A percentile compares a stretch with the other conserved stretches of the same genome.
Conservation (phyloP, 202 grass and related monocot genomes). For the Setaria viridis region DNA sequence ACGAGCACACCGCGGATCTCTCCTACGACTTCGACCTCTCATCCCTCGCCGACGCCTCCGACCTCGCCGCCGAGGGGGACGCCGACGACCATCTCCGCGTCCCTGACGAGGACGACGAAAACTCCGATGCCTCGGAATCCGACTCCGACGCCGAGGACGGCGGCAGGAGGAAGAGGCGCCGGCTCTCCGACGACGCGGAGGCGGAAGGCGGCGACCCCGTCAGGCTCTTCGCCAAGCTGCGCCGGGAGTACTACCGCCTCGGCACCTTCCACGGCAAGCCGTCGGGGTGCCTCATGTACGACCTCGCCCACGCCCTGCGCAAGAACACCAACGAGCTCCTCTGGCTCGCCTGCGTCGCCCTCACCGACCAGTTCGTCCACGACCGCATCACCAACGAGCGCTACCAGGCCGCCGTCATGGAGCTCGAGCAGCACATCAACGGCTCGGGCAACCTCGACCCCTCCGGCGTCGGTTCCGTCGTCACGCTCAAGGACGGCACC, state of each 20-base stretch:
- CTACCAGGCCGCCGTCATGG: conserved; percentile 74
- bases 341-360: conserved; percentile 88
- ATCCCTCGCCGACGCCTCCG: conserved; percentile 76
- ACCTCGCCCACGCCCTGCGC: conserved; percentile 76
- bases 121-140: conserved; percentile 43
- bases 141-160: conserved; percentile 59
- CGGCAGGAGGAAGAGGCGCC: conserved; percentile 57
- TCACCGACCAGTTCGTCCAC: conserved; percentile 97
- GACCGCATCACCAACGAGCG: conserved; percentile 95
- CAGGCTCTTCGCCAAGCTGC: conserved; percentile 68
- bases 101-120: conserved; percentile 44
- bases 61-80: conserved; percentile 62
- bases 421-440: conserved; percentile 92
- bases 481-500: conserved; percentile 93
- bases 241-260: conserved; percentile 75
- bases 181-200: conserved; percentile 42
- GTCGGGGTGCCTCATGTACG: conserved; percentile 90
- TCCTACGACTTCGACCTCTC: conserved; percentile 85
- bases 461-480: conserved; percentile 46
- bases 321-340: conserved; percentile 88
- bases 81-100: conserved; percentile 54
- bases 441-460: conserved; percentile 72
- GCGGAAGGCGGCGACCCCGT: conserved; percentile 57
- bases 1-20: conserved; percentile 83
- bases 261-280: conserved; percentile 91